A percentile compares a stretch with the other conserved stretches of the same genome.
phyloP scores from a whole-genome alignment of 257 asterid genomes.

The Asclepias syriaca region DNA sequence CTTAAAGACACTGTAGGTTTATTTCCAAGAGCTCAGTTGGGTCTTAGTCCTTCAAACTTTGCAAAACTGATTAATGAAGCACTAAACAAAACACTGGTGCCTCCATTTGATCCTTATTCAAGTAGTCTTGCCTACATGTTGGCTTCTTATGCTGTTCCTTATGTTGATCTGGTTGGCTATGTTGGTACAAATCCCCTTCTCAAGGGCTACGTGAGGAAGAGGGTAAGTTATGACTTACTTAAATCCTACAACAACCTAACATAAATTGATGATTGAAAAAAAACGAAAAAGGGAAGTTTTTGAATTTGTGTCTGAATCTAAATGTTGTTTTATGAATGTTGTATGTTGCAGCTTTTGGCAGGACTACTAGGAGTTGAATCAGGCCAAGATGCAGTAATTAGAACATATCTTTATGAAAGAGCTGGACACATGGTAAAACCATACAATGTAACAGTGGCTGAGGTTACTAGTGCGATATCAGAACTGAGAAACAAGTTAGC shows the following conservation, averaged over 20 bases:
- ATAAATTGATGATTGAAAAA: no score
- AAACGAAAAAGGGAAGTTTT: no score
- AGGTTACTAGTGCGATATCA: slow-evolving; percentile 32
- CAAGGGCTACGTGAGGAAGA: slow-evolving; percentile 20
- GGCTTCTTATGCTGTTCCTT: slow-evolving; percentile 36
- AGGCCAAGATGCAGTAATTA: slow-evolving; percentile 44
- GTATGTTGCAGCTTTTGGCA: slow-evolving; percentile 28
- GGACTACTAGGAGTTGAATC: slow-evolving; percentile 42
- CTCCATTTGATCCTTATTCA: slow-evolving; percentile 42
- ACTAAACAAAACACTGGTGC: slow-evolving; percentile 31
- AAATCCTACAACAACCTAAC: no score
- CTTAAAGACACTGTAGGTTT: slow-evolving; percentile 31
- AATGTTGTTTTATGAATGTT: neutral
- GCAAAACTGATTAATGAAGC: slow-evolving; percentile 34
- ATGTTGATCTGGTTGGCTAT: slow-evolving; percentile 35
- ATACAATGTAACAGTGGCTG: slow-evolving; percentile 30
- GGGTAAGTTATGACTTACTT: slow-evolving; percentile 16
- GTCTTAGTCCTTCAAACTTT: slow-evolving; percentile 33
- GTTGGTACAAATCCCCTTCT: slow-evolving; percentile 46
- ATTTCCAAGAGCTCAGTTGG: slow-evolving; percentile 40
- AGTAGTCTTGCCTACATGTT: slow-evolving; percentile 35
- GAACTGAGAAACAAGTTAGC: slow-evolving; percentile 33
- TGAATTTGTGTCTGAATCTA: neutral
- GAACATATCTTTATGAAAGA: slow-evolving; percentile 30
- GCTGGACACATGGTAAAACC: slow-evolving; percentile 27